Base-by-base conservation (phyloP, 1,139 yeast species). In the Spencermartinsiella ligniputridi region DNA sequence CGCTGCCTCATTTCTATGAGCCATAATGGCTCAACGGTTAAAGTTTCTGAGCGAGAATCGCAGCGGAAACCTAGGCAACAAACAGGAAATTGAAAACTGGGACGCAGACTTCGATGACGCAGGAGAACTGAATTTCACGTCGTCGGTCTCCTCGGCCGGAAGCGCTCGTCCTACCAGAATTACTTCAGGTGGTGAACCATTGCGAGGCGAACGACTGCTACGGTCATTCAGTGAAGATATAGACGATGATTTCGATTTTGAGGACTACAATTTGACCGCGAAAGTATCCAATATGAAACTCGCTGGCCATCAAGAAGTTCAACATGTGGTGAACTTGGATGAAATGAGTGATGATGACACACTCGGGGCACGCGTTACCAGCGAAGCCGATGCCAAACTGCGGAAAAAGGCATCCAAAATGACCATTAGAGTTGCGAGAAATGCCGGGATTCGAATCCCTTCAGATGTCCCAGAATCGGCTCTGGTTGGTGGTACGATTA, bases 61-160 rank as follows among this genome's bases (percentile, higher is more conserved):
- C 32, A 5, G 13, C 5, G 32, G 32, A 11, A n/a, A 6, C n/a
- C 8, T 5, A 6, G 8, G 13, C 5, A n/a, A 6, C 15, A 27
- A 27, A 15, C 25, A 34, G 29, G 37, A 18, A 9, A 47, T 44
- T 12, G 57, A 52, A 39, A 51, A 41, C 45, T 53, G 56, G 55
- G 58, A 55, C 40, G 55, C 53, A 30, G 60, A 53, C 36, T 55
- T 55, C 39, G 57, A 49, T 35, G 48, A 24, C 22, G 50, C 37
- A 15, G 35, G 47, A 15, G 50, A 46, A 15, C 13, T 35, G 12
- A 43, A 39, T 22, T 45, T 49, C 33, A 34, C 41, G 8, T 47
- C 53, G 5, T 50, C 53, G 16, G 50, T 49, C 6, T 50, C 53
- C 15, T 48, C 52, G 11, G 45, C 45, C 12, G 46, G 48, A 2